Evolutionary conservation across 164 flowering plant species (phyloP), one percentile per base, ranked within the genome.

Genomic region (Vitis rupestris): DNA sequence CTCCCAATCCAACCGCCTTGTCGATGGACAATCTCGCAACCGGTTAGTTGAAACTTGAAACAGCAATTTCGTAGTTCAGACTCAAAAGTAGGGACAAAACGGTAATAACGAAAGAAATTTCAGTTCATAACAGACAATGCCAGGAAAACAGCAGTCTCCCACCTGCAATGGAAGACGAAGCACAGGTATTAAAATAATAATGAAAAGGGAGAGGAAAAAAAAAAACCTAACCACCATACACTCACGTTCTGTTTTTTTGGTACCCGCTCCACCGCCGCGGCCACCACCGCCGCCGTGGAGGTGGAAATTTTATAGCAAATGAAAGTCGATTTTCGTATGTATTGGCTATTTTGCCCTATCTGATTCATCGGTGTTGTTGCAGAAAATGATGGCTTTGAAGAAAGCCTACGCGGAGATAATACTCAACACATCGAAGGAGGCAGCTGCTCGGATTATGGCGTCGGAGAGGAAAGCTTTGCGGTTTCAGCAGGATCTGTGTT

Each of bases 371-470:
- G 13, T 50, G 50, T 59, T 62, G 50, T 31, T 57, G 61, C 67
- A 81, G 84, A 75, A 75, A 75, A 61, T 81, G 82, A 66, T 50
- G 78, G 87, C 82, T 31, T 54, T 86, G 82, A 82, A 86, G 82
- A 82, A 74, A 59, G 87, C 84, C 1, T 86, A 84, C 55, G 89
- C 87, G 55, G 85, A 84, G 19, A 79, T 84, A 47, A 80, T 86
- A 10, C 67, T 86, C 61, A 86, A 80, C 71, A 80, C 84, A 63
- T 78, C 86, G 37, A 84, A 79, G 51, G 89, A 86, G 77, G 85
- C 89, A 12, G 89, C 87, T 23, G 83, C 75, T 4, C 70, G 89
- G 6, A 72, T 82, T 0, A 71, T 84, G 82, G 74, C 55, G 60
- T 72, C 87, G 60, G 89, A 86, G 71, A 47, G 66, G 16, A 81